Evolutionary conservation across 2,329 filamentous ascomycete genomes (phyloP), one percentile per base, ranked within the genome.

Genomic region (Diplodia mutila): DNA sequence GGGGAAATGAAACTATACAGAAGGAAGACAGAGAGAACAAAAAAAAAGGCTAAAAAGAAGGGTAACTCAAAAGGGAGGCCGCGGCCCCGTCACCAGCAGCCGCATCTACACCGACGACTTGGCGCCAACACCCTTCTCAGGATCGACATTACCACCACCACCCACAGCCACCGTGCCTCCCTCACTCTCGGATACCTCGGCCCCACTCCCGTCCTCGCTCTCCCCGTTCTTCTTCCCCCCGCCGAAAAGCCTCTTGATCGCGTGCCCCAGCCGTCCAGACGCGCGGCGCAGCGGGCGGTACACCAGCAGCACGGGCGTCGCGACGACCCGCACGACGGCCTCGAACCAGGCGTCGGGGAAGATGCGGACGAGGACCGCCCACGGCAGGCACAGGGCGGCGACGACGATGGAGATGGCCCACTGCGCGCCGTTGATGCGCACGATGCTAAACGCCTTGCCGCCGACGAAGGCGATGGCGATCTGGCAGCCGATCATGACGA

Each of bases 401-500:
- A 97, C 86, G 29, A 95, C 84, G 68, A 99, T 85, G 5, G 93
- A 97, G 71, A 94, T 91, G 7, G 84, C 93, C 94, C 94, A 98
- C 77, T 97, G 90, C 14, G 85, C 81, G 21, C 86, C 86, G 21
- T 88, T 89, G 72, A 97, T 84, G 0, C 83, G 81, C 1, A 85
- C 85, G 69, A 96, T 92, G 63, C 87, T 87, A 83, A 98, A 97
- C 1, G 94, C 92, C 9, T 83, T 80, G 39, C 92, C 91, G 70
- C 94, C 94, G 63, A 97, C 87, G 74, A 92, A 95, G 73, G 97
- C 87, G 76, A 98, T 98, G 79, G 97, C 85, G 32, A 95, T 83
- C 77, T 98, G 94, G 25, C 92, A 93, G 46, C 59, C 59, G 70
- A 89, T 93, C 72, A 94, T 88, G 90, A 98, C 97, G 77, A 96